Base-by-base conservation (phyloP, 129 eudicot species). In the Kitagawia praeruptora region DNA sequence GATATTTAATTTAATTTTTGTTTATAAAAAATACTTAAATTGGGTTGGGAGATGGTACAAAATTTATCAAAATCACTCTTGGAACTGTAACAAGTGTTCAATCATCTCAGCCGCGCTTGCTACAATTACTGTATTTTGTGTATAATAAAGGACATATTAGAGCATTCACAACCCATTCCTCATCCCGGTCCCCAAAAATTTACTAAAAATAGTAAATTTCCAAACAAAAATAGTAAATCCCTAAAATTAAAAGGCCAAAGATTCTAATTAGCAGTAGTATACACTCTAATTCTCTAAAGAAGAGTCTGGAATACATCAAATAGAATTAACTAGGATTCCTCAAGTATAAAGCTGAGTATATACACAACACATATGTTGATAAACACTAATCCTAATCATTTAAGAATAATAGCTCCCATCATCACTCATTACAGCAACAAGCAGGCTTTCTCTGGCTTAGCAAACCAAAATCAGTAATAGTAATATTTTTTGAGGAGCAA, bases 391-490 rank as follows among this genome's bases (percentile, higher is more conserved):
- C 42, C 78, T 81, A 86, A 88, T 88, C 82, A 88, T 88, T 86
- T 84, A 83, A 70, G 86, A 85, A 88, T 88, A 80, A 88, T 88
- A 84, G 56, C 75, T 49, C 83, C 87, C 92, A 83, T 81, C 89
- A 81, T 81, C 83, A 83, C 81, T 76, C 21, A 27, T 77, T 79
- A 67, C 73, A 31, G 18, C 69, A 61, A 75, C 64, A 27, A 71
- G 25, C 78, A 72, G 46, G 44, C 69, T 72, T 27, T 41, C 63
- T 54, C 73, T 38, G 49, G 81, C 12, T 78, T 64, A 64, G 16
- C 53, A 58, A 42, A 61, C 69, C 69, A 61, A 37, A 9, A n/a
- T 53, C 48, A 16, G 31, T 23, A 19, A 19, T 46, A 41, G 48
- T 58, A 54, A 53, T 54, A 21, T 48, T 63, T 56, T 70, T 66